phyloP scores from a whole-genome alignment of 2,329 filamentous ascomycete species.

The Diplocarpon mali region DNA sequence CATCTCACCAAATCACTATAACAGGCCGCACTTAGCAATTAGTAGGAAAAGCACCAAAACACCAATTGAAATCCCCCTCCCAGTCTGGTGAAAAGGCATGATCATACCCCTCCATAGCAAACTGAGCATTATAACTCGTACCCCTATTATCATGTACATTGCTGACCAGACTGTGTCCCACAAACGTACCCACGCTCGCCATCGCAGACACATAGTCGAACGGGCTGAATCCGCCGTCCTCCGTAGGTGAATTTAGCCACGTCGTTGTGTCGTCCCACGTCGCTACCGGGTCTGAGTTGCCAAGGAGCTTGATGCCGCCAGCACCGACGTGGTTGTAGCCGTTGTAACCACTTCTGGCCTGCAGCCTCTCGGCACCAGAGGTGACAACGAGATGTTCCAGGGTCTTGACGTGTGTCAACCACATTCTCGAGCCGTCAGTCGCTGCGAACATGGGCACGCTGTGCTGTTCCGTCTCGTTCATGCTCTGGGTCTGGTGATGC shows the following conservation, averaged over 20 bases:
- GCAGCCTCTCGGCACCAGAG: background rate
- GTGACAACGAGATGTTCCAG: background rate
- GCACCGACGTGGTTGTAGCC: constrained; percentile 4
- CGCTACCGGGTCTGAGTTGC: background rate
- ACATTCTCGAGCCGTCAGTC: constrained; percentile 1
- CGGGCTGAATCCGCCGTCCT: background rate
- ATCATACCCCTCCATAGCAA: constrained; percentile 1
- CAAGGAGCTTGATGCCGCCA: constrained; percentile 3
- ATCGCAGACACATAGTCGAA: background rate
- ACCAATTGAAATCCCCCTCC: constrained; percentile 5
- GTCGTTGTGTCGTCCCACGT: background rate
- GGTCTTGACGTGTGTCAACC: constrained; percentile 3
- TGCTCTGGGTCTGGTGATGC: background rate
- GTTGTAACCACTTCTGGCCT: background rate
- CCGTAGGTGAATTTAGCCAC: background rate
- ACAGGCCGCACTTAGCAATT: constrained; percentile 1
- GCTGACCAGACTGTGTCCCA: constrained; percentile 1
- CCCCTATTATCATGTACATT: background rate
- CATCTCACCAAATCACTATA: too few species aligned
- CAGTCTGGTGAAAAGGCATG: constrained; percentile 1
- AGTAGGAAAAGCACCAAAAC: constrained; percentile 3
- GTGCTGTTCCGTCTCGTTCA: background rate
- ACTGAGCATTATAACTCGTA: constrained; percentile 5
- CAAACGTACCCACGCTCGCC: background rate
- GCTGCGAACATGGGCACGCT: constrained; percentile 3